A percentile compares a stretch with the other conserved stretches of the same genome.
Evolutionary conservation across 805 yeast genomes (phyloP).

Genomic region (Saccharomyces kudriavzevii): DNA sequence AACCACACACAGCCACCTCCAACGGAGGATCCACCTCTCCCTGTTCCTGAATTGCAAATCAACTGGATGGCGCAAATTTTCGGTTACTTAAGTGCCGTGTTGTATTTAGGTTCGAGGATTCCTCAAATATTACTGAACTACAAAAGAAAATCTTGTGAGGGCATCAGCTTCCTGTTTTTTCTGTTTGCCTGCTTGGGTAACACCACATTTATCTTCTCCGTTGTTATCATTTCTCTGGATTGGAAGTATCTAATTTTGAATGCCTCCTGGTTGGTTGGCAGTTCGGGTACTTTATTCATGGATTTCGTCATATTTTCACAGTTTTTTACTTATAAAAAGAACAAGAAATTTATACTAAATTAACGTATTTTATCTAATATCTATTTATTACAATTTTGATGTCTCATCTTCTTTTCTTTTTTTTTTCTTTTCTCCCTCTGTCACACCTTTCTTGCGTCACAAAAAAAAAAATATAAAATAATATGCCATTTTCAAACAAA

Average conservation of each 20-base stretch:
- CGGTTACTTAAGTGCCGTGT: conserved; percentile 69
- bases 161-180: conserved; percentile 87
- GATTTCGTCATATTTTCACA: conserved; percentile 82
- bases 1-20: conserved; percentile 2
- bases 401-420: background rate
- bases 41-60: conserved; percentile 43
- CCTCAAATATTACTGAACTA: conserved; percentile 87
- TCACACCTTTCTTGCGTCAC: background rate
- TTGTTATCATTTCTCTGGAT: conserved; percentile 66
- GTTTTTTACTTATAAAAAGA: conserved; percentile 57
- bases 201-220: conserved; percentile 80
- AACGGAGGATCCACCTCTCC: conserved; percentile 7
- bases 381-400: background rate
- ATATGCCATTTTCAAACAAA: background rate
- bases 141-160: conserved; percentile 86
- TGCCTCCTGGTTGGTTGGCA: conserved; percentile 88
- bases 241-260: conserved; percentile 67
- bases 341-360: background rate
- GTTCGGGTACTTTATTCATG: conserved; percentile 74
- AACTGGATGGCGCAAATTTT: conserved; percentile 78
- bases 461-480: background rate
- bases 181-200: conserved; percentile 93
- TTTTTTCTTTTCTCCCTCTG: background rate
- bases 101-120: conserved; percentile 79
- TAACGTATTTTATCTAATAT: background rate